Conservation (phyloP, 208 protist species). For the Wallacemonas sp. region DNA sequence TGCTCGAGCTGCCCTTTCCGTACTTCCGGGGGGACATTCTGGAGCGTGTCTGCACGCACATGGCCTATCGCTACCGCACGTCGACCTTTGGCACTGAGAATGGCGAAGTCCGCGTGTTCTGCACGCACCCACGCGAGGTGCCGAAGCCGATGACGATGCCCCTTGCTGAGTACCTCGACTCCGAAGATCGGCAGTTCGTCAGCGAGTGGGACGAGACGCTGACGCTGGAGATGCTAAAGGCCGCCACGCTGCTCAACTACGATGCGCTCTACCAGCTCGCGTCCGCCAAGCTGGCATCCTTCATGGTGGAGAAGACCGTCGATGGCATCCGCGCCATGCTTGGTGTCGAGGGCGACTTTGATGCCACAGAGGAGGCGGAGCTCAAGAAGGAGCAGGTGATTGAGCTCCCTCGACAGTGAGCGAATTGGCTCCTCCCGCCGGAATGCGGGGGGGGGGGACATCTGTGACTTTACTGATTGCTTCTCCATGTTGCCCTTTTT, state of each 20-base stretch:
- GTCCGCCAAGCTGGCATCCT: slow-evolving; percentile 80
- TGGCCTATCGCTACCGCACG: slow-evolving; percentile 70
- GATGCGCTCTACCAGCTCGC: slow-evolving; percentile 84
- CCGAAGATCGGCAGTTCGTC: slow-evolving; percentile 61
- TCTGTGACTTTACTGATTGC: too few relatives aligned
- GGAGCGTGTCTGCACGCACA: slow-evolving; percentile 71
- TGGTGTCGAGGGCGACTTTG: slow-evolving; percentile 90
- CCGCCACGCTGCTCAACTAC: slow-evolving; percentile 88
- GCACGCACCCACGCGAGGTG: slow-evolving; percentile 52
- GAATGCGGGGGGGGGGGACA: too few relatives aligned
- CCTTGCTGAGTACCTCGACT: slow-evolving; percentile 73
- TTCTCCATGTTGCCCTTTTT: background rate
- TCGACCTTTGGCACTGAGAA: slow-evolving; percentile 41
- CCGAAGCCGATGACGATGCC: slow-evolving; percentile 78
- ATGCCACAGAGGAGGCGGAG: slow-evolving; percentile 75
- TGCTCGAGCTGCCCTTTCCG: slow-evolving; percentile 70
- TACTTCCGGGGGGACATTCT: slow-evolving; percentile 69
- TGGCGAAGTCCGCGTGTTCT: slow-evolving; percentile 39
- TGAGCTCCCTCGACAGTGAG: slow-evolving; percentile 19
- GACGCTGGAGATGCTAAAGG: slow-evolving; percentile 81
- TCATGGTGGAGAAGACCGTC: slow-evolving; percentile 81
- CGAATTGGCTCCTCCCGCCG: background rate
- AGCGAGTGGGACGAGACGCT: slow-evolving; percentile 74
- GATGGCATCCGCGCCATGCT: slow-evolving; percentile 87
- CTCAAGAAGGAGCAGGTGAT: slow-evolving; percentile 76